Evolutionary conservation across 2,329 filamentous ascomycete species (phyloP).

Genomic region (Westerdykella aurantiaca): DNA sequence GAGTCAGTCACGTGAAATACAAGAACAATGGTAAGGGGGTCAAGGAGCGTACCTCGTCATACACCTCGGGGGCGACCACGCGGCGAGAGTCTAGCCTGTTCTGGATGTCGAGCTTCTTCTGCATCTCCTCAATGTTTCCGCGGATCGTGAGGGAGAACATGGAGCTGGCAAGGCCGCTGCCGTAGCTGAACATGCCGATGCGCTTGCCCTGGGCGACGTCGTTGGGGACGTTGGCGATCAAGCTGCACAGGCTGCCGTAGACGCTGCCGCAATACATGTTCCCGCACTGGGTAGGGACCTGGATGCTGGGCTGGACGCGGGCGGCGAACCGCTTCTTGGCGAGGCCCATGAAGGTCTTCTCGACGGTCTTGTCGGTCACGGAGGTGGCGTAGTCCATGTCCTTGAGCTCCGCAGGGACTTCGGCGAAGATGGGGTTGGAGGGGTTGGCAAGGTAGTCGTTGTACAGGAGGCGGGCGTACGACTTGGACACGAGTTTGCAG

Average conservation of each 20-base stretch:
- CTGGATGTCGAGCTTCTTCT: constrained; percentile 45
- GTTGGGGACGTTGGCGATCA: constrained; percentile 44
- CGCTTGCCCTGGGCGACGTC: constrained; percentile 47
- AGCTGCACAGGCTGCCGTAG: constrained; percentile 46
- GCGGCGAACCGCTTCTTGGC: constrained; percentile 48
- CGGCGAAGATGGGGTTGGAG: constrained; percentile 44
- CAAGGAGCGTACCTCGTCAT: constrained; percentile 40
- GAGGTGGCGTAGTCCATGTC: constrained; percentile 44
- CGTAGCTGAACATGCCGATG: constrained; percentile 49
- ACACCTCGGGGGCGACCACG: constrained; percentile 44
- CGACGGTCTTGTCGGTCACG: constrained; percentile 47
- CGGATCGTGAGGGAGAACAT: constrained; percentile 47
- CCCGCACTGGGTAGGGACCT: constrained; percentile 49
- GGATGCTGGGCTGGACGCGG: constrained; percentile 46
- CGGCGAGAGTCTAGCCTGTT: constrained; percentile 42
- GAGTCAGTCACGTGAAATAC: constrained; percentile 19
- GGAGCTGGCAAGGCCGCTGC: constrained; percentile 47
- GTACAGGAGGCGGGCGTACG: constrained; percentile 49
- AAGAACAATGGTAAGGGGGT: constrained; percentile 9
- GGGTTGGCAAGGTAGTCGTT: constrained; percentile 48
- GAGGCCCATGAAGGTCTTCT: constrained; percentile 50
- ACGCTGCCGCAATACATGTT: constrained; percentile 53
- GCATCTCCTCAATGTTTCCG: constrained; percentile 43
- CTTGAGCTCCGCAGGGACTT: constrained; percentile 46
- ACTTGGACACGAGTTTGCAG: constrained; percentile 52